Base-by-base conservation (phyloP, 495 filamentous ascomycete genomes). In the Neurospora sp. region DNA sequence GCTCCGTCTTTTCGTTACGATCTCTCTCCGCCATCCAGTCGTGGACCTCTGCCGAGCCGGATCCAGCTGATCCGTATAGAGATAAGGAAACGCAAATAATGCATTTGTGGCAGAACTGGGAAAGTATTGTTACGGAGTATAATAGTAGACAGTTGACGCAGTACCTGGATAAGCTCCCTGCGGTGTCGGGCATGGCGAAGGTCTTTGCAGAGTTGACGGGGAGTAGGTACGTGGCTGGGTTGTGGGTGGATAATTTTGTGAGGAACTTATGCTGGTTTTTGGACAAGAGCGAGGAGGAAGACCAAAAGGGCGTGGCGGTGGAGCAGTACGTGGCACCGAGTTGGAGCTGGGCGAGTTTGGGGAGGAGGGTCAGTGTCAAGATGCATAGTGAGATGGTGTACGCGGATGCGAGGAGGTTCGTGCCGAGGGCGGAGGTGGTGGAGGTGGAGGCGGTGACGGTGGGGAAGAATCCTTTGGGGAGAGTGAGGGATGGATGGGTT, bases 1-100 rank as follows among this genome's bases (percentile, higher is more conserved):
- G 12, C 84, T 78, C 59, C 84, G 82, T 44, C 3, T n/a, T 44
- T 8, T 44, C 41, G 1, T 1, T 44, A 0, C 41, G 41, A 0
- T n/a, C 41, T 3, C 5, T 27, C 27, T 2, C 2, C 27, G 27
- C 2, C 27, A 27, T 27, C 27, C 27, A 27, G 27, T 27, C 27
- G 27, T 27, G 27, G 27, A 27, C 27, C 2, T 27, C 27, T 27
- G 2, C 27, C 27, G 27, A 27, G 0, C 27, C 27, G 27, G 27
- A 27, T 2, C 27, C 2, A 2, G 27, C 27, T 27, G 27, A 41
- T 41, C 40, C 40, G 10, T 14, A 41, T 1, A 17, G 41, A 3
- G 41, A 44, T 1, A n/a, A 44, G 17, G 16, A 44, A 1, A n/a
- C 17, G 41, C 41, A 44, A 0, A 8, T 44, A 0, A 44, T 44